Conservation (phyloP, 2,329 filamentous ascomycete genomes). For the Aspergillus japonicus region DNA sequence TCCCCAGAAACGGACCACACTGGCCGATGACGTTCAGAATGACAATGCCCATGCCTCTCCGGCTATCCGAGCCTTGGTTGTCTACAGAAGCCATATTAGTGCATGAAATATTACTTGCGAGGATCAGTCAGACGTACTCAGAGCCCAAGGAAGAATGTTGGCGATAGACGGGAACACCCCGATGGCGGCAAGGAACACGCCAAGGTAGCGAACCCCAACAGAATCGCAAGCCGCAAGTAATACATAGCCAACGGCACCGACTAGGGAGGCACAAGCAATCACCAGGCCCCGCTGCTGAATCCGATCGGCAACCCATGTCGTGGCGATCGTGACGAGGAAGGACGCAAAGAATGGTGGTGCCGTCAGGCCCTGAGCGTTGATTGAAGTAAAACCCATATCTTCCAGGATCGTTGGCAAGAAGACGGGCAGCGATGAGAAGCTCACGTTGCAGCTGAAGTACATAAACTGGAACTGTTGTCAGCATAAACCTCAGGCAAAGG, state of each 20-base stretch:
- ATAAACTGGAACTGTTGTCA: constrained; percentile 41
- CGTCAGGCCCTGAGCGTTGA: constrained; percentile 69
- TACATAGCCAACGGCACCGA: constrained; percentile 64
- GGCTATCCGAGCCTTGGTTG: constrained; percentile 68
- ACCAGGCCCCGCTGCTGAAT: constrained; percentile 63
- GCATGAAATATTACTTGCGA: background rate
- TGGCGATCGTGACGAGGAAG: constrained; percentile 61
- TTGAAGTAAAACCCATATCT: constrained; percentile 66
- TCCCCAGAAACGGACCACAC: constrained; percentile 62
- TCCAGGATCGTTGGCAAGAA: constrained; percentile 64
- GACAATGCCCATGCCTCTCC: constrained; percentile 64
- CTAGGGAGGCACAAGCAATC: constrained; percentile 55
- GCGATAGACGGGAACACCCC: constrained; percentile 68
- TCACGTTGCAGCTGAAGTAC: constrained; percentile 63
- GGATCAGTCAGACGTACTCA: constrained; percentile 40
- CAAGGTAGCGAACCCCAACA: constrained; percentile 52
- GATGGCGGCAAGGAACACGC: constrained; percentile 55
- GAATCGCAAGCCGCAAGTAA: constrained; percentile 59
- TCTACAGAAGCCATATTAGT: constrained; percentile 39
- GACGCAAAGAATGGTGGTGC: constrained; percentile 69
- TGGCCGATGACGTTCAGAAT: constrained; percentile 69
- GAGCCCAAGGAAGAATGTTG: constrained; percentile 69
- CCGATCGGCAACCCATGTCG: constrained; percentile 65
- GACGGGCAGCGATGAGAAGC: constrained; percentile 64
- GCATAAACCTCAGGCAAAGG: background rate